Evolutionary conservation across 192 early-diverging fungal genomes (phyloP).

Genomic region (Geranomyces variabilis): DNA sequence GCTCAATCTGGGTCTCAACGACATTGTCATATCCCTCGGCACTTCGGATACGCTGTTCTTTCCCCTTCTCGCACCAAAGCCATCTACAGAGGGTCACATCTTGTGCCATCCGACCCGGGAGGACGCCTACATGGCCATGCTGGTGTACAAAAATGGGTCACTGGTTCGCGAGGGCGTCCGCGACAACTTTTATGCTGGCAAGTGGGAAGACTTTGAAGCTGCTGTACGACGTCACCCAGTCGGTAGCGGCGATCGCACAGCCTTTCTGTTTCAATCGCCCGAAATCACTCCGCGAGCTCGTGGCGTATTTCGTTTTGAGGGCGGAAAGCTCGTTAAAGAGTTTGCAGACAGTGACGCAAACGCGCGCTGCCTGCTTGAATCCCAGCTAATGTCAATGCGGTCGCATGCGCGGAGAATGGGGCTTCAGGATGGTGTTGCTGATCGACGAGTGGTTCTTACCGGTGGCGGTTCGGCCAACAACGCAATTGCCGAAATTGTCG

Average conservation of each 20-base stretch:
- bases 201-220: slow-evolving; percentile 65
- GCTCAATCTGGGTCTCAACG: slow-evolving; percentile 53
- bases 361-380: slow-evolving; percentile 71
- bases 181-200: slow-evolving; percentile 50
- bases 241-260: slow-evolving; percentile 44
- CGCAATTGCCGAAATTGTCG: slow-evolving; percentile 59
- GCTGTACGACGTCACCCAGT: slow-evolving; percentile 29
- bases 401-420: slow-evolving; percentile 30
- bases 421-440: not conserved
- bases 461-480: slow-evolving; percentile 75
- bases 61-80: slow-evolving; percentile 31
- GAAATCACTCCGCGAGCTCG: slow-evolving; percentile 77
- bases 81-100: slow-evolving; percentile 57
- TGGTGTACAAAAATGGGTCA: slow-evolving; percentile 88
- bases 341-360: slow-evolving; percentile 43
- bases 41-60: slow-evolving; percentile 80
- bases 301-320: slow-evolving; percentile 67
- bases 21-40: slow-evolving; percentile 75
- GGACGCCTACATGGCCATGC: slow-evolving; percentile 69
- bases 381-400: slow-evolving; percentile 74
- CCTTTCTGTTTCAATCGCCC: slow-evolving; percentile 73
- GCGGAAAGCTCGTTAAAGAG: slow-evolving; percentile 4
- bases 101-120: slow-evolving; percentile 67
- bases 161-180: slow-evolving; percentile 74
- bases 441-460: slow-evolving; percentile 61